These are phyloP conservation scores for Globisporangium uncinulatum DNA, from an alignment of 352 stramenopile species.

Conservation along the genomic window DNA sequence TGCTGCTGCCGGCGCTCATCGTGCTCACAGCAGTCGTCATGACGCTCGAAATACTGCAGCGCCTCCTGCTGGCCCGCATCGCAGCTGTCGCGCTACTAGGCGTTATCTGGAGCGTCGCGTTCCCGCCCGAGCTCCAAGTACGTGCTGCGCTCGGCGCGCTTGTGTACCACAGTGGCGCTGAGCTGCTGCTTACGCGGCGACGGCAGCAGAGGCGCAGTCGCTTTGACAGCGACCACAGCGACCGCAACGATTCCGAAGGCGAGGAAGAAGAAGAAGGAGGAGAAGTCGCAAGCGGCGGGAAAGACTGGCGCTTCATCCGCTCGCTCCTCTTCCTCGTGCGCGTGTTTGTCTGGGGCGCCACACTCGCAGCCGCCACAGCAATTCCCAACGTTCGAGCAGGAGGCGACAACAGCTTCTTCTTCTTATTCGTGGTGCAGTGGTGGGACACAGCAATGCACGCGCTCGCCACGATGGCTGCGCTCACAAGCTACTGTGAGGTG, in stretches of 20 bases:
- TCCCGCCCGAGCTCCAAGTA: conserved; percentile 31
- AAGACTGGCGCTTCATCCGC: conserved; percentile 18
- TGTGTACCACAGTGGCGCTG: conserved; percentile 34
- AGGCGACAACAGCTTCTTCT: not conserved
- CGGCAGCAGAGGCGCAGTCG: conserved; percentile 28
- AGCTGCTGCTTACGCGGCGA: conserved; percentile 27
- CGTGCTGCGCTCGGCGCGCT: conserved; percentile 37
- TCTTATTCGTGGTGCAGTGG: not conserved
- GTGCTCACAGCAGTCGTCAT: conserved; percentile 36
- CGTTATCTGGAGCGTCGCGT: conserved; percentile 26
- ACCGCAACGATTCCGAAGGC: conserved; percentile 13
- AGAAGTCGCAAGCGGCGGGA: no score
- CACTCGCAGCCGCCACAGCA: conserved; percentile 21
- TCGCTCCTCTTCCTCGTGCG: conserved; percentile 53
- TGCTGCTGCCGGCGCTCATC: conserved; percentile 37
- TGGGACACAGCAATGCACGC: not conserved
- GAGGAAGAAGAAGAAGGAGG: no score
- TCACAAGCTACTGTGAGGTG: conserved; percentile 35
- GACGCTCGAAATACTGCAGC: conserved; percentile 62
- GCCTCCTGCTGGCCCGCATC: conserved; percentile 33
- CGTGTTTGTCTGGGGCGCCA: conserved; percentile 58
- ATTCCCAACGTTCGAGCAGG: not conserved
- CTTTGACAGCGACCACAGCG: conserved; percentile 22
- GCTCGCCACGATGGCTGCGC: conserved; percentile 6
- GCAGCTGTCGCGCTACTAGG: conserved; percentile 32